These are phyloP conservation scores for Pinus albicaulis DNA, from an alignment of 75 land plant species.

Conservation along the genomic window DNA sequence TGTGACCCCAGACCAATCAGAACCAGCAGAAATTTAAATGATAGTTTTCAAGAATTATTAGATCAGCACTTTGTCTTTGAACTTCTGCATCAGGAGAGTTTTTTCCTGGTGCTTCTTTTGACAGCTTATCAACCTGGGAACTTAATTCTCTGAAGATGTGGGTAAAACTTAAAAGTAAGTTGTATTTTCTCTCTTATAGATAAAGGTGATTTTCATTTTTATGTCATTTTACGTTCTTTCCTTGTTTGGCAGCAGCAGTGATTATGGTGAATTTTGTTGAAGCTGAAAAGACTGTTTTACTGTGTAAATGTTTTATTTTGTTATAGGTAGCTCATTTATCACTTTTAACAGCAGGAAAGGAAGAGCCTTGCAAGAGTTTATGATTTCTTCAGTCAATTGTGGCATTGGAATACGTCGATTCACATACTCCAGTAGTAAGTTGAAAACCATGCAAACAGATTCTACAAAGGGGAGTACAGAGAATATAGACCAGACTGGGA, in stretches of 20 bases:
- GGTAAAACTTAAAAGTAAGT: too few relatives aligned
- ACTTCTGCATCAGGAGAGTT: too few relatives aligned
- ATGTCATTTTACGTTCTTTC: too few relatives aligned
- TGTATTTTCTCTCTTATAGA: too few relatives aligned
- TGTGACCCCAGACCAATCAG: too few relatives aligned
- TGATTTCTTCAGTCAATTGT: background rate
- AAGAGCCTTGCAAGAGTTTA: background rate
- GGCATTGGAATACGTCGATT: background rate
- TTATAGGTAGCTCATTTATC: background rate
- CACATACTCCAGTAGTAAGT: background rate
- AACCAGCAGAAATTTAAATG: too few relatives aligned
- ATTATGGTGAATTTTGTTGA: background rate
- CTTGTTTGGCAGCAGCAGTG: background rate
- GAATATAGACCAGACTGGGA: background rate
- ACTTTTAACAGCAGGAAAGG: background rate
- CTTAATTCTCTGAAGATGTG: too few relatives aligned
- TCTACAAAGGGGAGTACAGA: background rate
- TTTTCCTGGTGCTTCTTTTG: too few relatives aligned
- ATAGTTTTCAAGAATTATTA: too few relatives aligned
- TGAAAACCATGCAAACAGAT: constrained; percentile 6
- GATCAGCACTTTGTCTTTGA: too few relatives aligned
- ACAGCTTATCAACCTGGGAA: too few relatives aligned
- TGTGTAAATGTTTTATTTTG: background rate
- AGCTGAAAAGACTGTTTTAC: background rate
- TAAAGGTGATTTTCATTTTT: too few relatives aligned